These are phyloP conservation scores for Kodamaea derodonti DNA, from an alignment of 1,139 yeast genomes.

Conservation along the genomic window DNA sequence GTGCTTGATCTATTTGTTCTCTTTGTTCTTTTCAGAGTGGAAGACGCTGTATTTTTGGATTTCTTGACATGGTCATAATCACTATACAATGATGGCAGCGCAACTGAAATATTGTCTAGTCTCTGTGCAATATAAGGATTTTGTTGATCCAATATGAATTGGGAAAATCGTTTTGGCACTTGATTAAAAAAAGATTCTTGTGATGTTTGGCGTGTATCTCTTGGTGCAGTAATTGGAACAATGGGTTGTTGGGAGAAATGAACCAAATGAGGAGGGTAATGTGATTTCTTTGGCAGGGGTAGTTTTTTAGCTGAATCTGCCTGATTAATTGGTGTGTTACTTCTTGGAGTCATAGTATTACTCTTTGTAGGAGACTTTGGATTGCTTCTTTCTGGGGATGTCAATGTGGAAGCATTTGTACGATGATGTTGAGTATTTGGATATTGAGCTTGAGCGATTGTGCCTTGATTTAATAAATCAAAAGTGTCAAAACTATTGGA, in stretches of 20 bases:
- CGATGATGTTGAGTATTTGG: slow-evolving; percentile 23
- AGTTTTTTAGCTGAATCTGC: not conserved
- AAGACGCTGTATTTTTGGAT: not conserved
- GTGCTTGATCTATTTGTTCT: slow-evolving; percentile 2
- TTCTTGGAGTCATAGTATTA: not conserved
- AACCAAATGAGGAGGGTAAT: not conserved
- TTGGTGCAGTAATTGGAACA: not conserved
- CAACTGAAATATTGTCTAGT: slow-evolving; percentile 24
- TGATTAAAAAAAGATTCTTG: slow-evolving; percentile 21
- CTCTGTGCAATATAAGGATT: slow-evolving; percentile 23
- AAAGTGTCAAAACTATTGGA: slow-evolving; percentile 32
- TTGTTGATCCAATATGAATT: slow-evolving; percentile 38
- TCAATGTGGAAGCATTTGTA: slow-evolving; percentile 9
- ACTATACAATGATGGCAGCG: slow-evolving; percentile 22
- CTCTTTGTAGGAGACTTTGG: not conserved
- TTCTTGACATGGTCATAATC: slow-evolving; percentile 13
- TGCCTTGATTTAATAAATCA: slow-evolving; percentile 19
- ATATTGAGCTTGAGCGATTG: slow-evolving; percentile 16
- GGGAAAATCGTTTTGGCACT: slow-evolving; percentile 42
- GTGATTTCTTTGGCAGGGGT: not conserved
- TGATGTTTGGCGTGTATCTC: slow-evolving; percentile 1
- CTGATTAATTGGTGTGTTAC: not conserved
- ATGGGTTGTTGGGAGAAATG: not conserved
- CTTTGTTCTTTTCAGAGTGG: slow-evolving; percentile 5
- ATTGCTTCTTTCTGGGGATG: slow-evolving; percentile 6